Conservation (phyloP, 768 basidiomycete species). For the Amanita thiersii region DNA sequence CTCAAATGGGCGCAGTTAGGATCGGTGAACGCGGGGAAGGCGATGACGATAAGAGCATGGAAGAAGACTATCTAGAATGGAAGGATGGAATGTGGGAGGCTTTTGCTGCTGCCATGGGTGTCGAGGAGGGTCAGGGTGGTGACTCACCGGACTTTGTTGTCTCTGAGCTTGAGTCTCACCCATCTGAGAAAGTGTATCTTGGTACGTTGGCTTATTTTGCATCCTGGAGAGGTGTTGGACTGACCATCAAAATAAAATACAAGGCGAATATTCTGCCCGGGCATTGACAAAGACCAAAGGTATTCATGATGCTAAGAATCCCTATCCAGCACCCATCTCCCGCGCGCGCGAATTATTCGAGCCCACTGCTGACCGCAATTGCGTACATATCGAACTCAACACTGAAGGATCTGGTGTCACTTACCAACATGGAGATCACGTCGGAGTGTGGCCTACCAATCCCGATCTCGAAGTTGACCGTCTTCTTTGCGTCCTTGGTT, state of each 20-base stretch:
- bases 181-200: constrained; percentile 86
- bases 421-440: constrained; percentile 99
- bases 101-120: constrained; percentile 72
- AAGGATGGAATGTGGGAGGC: constrained; percentile 97
- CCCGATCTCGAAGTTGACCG: constrained; percentile 88
- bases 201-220: constrained; percentile 37
- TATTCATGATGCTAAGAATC: constrained; percentile 97
- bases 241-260: constrained; percentile 13
- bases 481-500: constrained; percentile 77
- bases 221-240: constrained; percentile 3
- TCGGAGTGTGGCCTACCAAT: constrained; percentile 96
- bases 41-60: constrained; percentile 99
- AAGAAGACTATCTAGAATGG: constrained; percentile 99
- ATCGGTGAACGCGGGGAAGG: constrained; percentile 92
- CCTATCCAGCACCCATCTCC: constrained; percentile 79
- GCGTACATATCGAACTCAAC: constrained; percentile 89
- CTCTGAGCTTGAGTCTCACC: constrained; percentile 67
- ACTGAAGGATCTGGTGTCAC: constrained; percentile 93
- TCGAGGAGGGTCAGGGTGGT: constrained; percentile 95
- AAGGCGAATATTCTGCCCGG: constrained; percentile 92
- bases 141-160: constrained; percentile 93
- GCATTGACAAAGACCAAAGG: constrained; percentile 91
- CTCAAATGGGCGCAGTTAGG: constrained; percentile 73
- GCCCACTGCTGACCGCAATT: constrained; percentile 69
- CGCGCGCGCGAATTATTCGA: constrained; percentile 80